Evolutionary conservation across 1,284 basidiomycete species (phyloP).

Genomic region (Caloboletus inedulis): DNA sequence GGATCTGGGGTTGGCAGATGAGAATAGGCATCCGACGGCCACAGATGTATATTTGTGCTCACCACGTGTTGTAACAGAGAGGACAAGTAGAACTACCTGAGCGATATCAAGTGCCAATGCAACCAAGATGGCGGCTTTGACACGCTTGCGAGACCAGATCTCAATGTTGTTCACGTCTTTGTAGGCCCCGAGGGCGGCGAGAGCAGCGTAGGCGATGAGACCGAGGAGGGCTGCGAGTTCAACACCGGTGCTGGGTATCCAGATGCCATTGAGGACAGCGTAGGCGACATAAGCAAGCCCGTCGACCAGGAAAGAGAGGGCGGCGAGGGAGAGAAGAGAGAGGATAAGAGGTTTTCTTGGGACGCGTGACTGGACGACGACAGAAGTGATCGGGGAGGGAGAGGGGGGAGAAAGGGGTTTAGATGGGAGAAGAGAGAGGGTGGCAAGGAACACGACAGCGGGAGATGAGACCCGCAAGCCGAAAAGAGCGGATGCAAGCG

Average conservation of each 20-base stretch:
- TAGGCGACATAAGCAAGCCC: slow-evolving; percentile 65
- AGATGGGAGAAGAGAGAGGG: slow-evolving; percentile 56
- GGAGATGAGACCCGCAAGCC: slow-evolving; percentile 63
- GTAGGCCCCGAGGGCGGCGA: slow-evolving; percentile 71
- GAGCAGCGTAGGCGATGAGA: slow-evolving; percentile 60
- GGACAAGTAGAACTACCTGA: slow-evolving; percentile 52
- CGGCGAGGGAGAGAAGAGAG: slow-evolving; percentile 61
- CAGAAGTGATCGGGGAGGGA: slow-evolving; percentile 66
- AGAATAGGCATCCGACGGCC: not conserved
- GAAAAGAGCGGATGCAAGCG: slow-evolving; percentile 44
- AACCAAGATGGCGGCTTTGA: slow-evolving; percentile 51
- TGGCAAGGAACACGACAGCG: slow-evolving; percentile 54
- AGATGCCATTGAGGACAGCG: slow-evolving; percentile 60
- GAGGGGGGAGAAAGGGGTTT: slow-evolving; percentile 45
- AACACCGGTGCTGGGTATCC: slow-evolving; percentile 63
- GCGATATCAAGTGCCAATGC: slow-evolving; percentile 59
- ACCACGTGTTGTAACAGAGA: slow-evolving; percentile 48
- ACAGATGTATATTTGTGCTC: slow-evolving; percentile 19
- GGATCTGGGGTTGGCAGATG: slow-evolving; percentile 10
- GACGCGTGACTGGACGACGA: slow-evolving; percentile 65
- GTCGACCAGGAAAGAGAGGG: slow-evolving; percentile 86
- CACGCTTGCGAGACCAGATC: slow-evolving; percentile 62
- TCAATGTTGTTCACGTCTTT: slow-evolving; percentile 69
- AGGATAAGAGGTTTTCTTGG: slow-evolving; percentile 75
- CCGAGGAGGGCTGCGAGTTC: slow-evolving; percentile 67